phyloP scores from a whole-genome alignment of 1,284 basidiomycete genomes.

The Leccinum pachyderme region DNA sequence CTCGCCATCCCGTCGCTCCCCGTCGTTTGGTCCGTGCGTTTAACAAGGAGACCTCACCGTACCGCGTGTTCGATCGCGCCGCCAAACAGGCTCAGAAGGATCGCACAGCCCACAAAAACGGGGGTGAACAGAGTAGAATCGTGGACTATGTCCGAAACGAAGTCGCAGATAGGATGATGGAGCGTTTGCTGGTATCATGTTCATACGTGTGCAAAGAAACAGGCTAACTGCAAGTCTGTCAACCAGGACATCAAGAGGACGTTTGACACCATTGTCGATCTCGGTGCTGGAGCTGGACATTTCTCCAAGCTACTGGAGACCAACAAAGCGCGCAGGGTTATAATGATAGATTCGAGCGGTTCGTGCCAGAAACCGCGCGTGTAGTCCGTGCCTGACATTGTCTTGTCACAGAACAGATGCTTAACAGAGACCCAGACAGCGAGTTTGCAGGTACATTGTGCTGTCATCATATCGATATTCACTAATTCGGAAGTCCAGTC shows the following conservation, averaged over 20 bases:
- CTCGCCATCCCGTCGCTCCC: neutral
- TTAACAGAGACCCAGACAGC: conserved; percentile 71
- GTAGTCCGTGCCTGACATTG: conserved; percentile 2
- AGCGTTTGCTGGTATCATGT: conserved; percentile 71
- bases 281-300: conserved; percentile 94
- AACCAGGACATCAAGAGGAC: conserved; percentile 86
- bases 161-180: conserved; percentile 87
- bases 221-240: conserved; percentile 4
- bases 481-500: conserved; percentile 45
- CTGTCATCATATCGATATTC: conserved; percentile 1
- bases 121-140: conserved; percentile 60
- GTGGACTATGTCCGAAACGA: conserved; percentile 95
- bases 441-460: conserved; percentile 67
- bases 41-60: conserved; percentile 42
- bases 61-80: conserved; percentile 85
- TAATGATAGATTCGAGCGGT: conserved; percentile 92
- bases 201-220: neutral
- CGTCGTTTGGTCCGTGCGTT: conserved; percentile 31
- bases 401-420: conserved; percentile 48
- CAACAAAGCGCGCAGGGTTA: conserved; percentile 68
- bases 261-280: conserved; percentile 80
- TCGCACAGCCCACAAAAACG: conserved; percentile 61
- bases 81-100: conserved; percentile 85
- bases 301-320: conserved; percentile 82
- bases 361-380: conserved; percentile 21